phyloP scores from a whole-genome alignment of 352 stramenopile genomes.

The Phytophthora pisi region DNA sequence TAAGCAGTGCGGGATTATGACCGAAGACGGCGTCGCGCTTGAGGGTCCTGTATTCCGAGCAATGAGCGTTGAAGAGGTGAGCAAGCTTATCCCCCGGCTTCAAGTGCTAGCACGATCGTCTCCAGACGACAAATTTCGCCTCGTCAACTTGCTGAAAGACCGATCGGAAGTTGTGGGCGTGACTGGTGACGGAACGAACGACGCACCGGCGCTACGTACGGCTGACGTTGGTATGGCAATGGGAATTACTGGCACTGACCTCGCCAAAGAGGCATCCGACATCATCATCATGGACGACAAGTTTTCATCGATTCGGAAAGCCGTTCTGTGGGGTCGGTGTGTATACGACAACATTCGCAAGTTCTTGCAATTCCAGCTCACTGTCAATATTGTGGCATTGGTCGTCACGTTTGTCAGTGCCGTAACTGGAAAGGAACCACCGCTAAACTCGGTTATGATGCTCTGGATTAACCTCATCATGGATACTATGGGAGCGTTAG shows the following conservation, averaged over 20 bases:
- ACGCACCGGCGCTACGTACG: slow-evolving; percentile 71
- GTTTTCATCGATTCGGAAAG: slow-evolving; percentile 84
- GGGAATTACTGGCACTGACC: slow-evolving; percentile 80
- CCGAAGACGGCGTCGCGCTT: slow-evolving; percentile 86
- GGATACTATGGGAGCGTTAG: slow-evolving; percentile 81
- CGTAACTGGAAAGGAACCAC: slow-evolving; percentile 83
- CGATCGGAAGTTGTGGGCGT: slow-evolving; percentile 78
- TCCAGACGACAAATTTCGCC: slow-evolving; percentile 96
- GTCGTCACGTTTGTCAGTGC: slow-evolving; percentile 81
- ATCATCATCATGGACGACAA: slow-evolving; percentile 91
- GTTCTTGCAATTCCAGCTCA: slow-evolving; percentile 87
- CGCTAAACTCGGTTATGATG: slow-evolving; percentile 88
- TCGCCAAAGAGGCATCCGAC: slow-evolving; percentile 83
- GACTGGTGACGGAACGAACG: slow-evolving; percentile 83
- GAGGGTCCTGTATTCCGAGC: slow-evolving; percentile 93
- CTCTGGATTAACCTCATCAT: slow-evolving; percentile 91
- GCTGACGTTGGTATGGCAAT: slow-evolving; percentile 83
- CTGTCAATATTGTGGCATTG: slow-evolving; percentile 84
- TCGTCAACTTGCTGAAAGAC: slow-evolving; percentile 91
- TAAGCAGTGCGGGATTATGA: slow-evolving; percentile 96
- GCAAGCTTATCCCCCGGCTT: slow-evolving; percentile 66
- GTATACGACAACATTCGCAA: slow-evolving; percentile 90
- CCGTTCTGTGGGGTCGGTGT: slow-evolving; percentile 79
- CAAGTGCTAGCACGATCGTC: slow-evolving; percentile 94
- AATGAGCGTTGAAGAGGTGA: slow-evolving; percentile 67